These are phyloP conservation scores for Pseudoturritis turrita DNA, from an alignment of 345 rosid genomes.

Conservation along the genomic window DNA sequence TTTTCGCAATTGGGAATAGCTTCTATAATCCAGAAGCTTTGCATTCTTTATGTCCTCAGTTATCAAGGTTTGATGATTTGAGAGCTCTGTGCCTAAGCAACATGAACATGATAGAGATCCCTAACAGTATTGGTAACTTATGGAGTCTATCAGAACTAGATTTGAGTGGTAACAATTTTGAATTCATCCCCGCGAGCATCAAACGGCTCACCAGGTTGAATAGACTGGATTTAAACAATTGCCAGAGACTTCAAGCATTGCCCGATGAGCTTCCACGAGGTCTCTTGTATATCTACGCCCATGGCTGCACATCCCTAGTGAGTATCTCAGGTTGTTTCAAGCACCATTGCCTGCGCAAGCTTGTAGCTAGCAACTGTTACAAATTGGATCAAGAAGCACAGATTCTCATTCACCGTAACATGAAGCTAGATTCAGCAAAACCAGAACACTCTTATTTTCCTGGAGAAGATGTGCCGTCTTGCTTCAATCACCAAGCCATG, in stretches of 20 bases:
- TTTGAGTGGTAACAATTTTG: slow-evolving; percentile 32
- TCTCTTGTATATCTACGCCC: neutral
- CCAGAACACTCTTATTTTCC: slow-evolving; percentile 26
- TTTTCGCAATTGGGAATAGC: slow-evolving; percentile 9
- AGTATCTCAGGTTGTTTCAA: slow-evolving; percentile 27
- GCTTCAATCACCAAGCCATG: slow-evolving; percentile 14
- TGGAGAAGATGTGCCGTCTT: slow-evolving; percentile 23
- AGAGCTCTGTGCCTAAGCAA: slow-evolving; percentile 25
- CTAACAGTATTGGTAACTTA: slow-evolving; percentile 22
- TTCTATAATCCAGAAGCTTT: neutral
- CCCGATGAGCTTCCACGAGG: slow-evolving; percentile 31
- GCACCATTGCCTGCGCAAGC: slow-evolving; percentile 2
- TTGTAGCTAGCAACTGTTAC: slow-evolving; percentile 31
- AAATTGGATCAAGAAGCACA: slow-evolving; percentile 23
- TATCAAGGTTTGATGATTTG: slow-evolving; percentile 25
- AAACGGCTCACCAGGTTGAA: slow-evolving; percentile 19
- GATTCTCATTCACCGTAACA: slow-evolving; percentile 22
- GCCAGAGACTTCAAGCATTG: slow-evolving; percentile 32
- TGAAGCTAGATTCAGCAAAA: slow-evolving; percentile 15
- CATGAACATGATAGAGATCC: slow-evolving; percentile 27
- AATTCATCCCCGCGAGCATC: slow-evolving; percentile 27
- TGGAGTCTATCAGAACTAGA: slow-evolving; percentile 12
- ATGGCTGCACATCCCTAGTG: slow-evolving; percentile 26
- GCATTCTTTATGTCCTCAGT: slow-evolving; percentile 15
- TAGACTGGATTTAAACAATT: slow-evolving; percentile 14